A percentile compares a stretch with the other conserved stretches of the same genome.
Conservation (phyloP, 345 rosid genomes). For the Eutrema yunnanense region DNA sequence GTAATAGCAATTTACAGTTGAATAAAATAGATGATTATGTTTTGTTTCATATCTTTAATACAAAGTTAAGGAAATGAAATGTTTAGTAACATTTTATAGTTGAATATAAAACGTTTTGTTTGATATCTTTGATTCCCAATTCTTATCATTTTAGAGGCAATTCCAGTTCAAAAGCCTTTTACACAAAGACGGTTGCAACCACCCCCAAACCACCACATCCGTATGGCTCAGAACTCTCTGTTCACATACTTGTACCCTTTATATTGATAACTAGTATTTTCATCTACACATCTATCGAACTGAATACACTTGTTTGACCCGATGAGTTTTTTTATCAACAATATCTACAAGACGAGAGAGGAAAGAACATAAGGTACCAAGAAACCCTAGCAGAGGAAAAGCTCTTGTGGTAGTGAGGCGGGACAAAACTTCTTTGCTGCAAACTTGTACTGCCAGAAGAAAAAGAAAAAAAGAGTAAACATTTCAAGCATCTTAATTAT, state of each 20-base stretch:
- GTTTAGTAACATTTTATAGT: not conserved
- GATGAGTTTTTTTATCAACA: not conserved
- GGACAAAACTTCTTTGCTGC: slow-evolving; percentile 84
- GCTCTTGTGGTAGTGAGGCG: slow-evolving; percentile 56
- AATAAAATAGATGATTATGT: not conserved
- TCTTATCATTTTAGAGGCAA: not conserved
- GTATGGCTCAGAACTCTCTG: not conserved
- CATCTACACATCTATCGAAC: not conserved
- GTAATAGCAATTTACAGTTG: not conserved
- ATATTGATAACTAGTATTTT: not conserved
- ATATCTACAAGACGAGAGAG: not conserved
- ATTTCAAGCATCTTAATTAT: not conserved
- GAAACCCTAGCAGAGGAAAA: slow-evolving; percentile 40
- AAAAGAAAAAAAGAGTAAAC: not conserved
- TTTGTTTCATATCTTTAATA: not conserved
- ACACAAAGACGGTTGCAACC: not conserved
- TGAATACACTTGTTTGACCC: not conserved
- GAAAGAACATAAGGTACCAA: not conserved
- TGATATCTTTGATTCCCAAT: not conserved
- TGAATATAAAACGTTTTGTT: not conserved
- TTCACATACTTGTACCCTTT: not conserved
- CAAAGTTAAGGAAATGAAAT: not conserved
- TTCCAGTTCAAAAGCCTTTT: not conserved
- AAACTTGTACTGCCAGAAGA: slow-evolving; percentile 56
- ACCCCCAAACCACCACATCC: no score